These are phyloP conservation scores for Trichomonascaceae sp. DNA, from an alignment of 1,139 yeast genomes.

Conservation along the genomic window DNA sequence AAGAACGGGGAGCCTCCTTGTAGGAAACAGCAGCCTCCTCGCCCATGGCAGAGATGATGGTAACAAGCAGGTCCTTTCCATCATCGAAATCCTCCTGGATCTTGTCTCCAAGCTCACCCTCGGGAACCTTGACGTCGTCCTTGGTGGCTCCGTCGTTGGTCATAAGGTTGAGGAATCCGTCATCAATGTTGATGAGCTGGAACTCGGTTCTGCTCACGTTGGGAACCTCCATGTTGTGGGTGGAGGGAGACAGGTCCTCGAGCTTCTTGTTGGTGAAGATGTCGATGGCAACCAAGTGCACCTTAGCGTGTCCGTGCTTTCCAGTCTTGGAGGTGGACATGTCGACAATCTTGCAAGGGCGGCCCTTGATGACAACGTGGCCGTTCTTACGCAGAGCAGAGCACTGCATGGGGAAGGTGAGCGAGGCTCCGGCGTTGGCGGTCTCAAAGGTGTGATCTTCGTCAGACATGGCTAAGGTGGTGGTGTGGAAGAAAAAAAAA, in stretches of 20 bases:
- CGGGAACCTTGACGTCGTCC: conserved; percentile 98
- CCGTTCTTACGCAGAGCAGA: conserved; percentile 99
- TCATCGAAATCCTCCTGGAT: conserved; percentile 88
- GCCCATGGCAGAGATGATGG: conserved; percentile 96
- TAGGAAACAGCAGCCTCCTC: conserved; percentile 97
- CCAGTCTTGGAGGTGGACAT: conserved; percentile 99
- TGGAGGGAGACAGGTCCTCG: conserved; percentile 99
- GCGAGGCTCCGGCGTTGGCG: conserved; percentile 98
- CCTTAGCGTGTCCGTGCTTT: conserved; percentile 99
- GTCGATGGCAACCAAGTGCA: conserved; percentile 97
- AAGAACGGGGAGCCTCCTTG: conserved; percentile 88
- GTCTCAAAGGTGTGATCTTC: conserved; percentile 74
- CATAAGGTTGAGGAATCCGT: conserved; percentile 95
- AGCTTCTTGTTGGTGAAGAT: conserved; percentile 98
- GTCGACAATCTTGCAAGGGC: conserved; percentile 99
- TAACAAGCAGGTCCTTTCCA: conserved; percentile 91
- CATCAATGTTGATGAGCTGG: conserved; percentile 97
- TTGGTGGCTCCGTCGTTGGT: conserved; percentile 95
- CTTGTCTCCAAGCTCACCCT: conserved; percentile 91
- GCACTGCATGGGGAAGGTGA: conserved; percentile 99
- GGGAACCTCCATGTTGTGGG: conserved; percentile 99
- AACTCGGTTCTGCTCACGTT: conserved; percentile 88
- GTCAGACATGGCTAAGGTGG: conserved; percentile 13
- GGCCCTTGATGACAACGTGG: conserved; percentile 95
- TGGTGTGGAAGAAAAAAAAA: conserved; percentile 4